Percentiles rank a stretch among this genome's conserved stretches.
These are phyloP conservation scores for Amaranthus cruentus DNA, from an alignment of 148 eudicot species.

Conservation along the genomic window DNA sequence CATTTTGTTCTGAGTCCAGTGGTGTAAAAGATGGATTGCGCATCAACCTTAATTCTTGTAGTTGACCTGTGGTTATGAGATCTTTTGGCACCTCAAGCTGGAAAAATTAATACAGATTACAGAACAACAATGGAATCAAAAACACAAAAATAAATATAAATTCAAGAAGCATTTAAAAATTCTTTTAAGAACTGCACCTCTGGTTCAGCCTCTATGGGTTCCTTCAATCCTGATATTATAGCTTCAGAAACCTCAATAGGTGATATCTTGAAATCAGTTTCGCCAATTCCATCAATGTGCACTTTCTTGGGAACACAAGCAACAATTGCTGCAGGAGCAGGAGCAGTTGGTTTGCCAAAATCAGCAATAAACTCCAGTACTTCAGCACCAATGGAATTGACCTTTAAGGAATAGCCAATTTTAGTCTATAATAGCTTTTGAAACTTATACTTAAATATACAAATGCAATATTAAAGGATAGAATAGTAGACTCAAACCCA, in stretches of 20 bases:
- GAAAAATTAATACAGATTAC: conserved; percentile 21
- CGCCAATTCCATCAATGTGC: conserved; percentile 70
- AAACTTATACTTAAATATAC: background rate
- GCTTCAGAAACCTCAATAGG: conserved; percentile 82
- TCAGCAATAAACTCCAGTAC: conserved; percentile 89
- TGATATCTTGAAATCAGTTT: conserved; percentile 69
- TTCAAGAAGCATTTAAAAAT: background rate
- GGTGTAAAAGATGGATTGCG: conserved; percentile 62
- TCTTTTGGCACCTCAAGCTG: conserved; percentile 99
- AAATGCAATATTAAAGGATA: background rate
- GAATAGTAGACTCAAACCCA: background rate
- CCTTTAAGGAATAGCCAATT: conserved; percentile 39
- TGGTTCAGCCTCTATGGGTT: conserved; percentile 89
- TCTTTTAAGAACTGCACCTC: conserved; percentile 52
- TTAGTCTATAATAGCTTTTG: background rate
- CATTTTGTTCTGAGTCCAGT: conserved; percentile 34
- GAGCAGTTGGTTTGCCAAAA: conserved; percentile 83
- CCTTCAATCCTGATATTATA: conserved; percentile 73
- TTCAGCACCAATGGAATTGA: conserved; percentile 77
- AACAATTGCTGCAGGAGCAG: conserved; percentile 95
- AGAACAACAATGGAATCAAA: conserved; percentile 15
- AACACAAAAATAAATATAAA: background rate
- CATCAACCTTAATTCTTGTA: conserved; percentile 53
- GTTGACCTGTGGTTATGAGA: conserved; percentile 54
- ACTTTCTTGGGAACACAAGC: conserved; percentile 91